A percentile compares a stretch with the other conserved stretches of the same genome.
Evolutionary conservation across 2,329 filamentous ascomycete genomes (phyloP).

Genomic region (Fusarium tjaetaba): DNA sequence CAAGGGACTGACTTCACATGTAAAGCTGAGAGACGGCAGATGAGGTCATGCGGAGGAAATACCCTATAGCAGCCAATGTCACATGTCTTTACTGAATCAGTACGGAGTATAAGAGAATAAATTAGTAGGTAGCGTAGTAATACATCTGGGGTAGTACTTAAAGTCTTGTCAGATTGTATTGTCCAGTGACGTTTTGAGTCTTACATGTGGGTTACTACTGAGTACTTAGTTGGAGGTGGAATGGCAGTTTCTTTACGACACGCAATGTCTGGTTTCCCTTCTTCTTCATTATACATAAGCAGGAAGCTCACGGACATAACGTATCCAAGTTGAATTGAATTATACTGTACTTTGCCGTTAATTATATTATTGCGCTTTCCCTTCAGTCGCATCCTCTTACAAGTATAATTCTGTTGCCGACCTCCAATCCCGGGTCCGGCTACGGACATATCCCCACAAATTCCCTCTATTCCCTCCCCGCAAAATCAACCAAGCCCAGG

Average conservation of each 20-base stretch:
- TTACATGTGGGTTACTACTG: not conserved
- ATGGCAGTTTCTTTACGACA: not conserved
- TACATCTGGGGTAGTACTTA: slow-evolving; percentile 9
- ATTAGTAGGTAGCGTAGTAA: not conserved
- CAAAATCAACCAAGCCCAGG: slow-evolving; percentile 28
- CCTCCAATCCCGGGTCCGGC: slow-evolving; percentile 34
- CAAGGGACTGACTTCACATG: slow-evolving; percentile 44
- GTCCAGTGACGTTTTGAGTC: not conserved
- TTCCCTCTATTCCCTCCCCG: slow-evolving; percentile 24
- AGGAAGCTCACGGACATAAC: not conserved
- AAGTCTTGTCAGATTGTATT: not conserved
- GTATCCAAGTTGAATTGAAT: too few species aligned
- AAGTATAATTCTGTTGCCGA: slow-evolving; percentile 19
- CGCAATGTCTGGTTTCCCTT: not conserved
- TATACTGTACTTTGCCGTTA: not conserved
- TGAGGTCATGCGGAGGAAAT: slow-evolving; percentile 43
- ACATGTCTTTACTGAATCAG: slow-evolving; percentile 16
- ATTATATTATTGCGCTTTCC: not conserved
- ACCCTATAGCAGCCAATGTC: slow-evolving; percentile 16
- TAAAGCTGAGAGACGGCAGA: slow-evolving; percentile 30
- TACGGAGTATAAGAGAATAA: not conserved
- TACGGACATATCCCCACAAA: slow-evolving; percentile 34
- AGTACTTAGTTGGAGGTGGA: not conserved
- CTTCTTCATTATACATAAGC: not conserved
- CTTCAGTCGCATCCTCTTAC: not conserved